Base-by-base conservation (phyloP, 257 asterid species). In the Thymus mandschuricus region DNA sequence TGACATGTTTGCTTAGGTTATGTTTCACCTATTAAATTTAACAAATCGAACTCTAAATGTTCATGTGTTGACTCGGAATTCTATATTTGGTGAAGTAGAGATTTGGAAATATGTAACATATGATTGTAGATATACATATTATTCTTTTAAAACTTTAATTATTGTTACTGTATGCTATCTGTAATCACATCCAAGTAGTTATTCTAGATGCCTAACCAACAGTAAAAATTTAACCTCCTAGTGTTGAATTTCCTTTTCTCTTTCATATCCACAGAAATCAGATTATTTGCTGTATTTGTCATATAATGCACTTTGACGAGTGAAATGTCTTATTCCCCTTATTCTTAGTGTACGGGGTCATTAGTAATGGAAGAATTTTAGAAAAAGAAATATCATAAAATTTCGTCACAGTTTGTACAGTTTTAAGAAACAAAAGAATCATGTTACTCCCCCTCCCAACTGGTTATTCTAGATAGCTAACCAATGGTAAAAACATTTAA, bases 1-100 rank as follows among this genome's bases (percentile, higher is more conserved):
- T 21, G 29, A 51, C 28, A 40, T 75, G 62, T 58, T 64, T 60
- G 33, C 45, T 48, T 50, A 11, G 10, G 33, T 48, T 64, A 63
- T 33, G 35, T 52, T 41, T 44, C 57, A n/a, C 13, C 60, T 46
- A 34, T 63, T 49, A 6, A 11, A 34, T 52, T 60, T 21, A 68
- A 5, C 15, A 41, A 44, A 27, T 12, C 30, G 52, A 55, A 52
- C 30, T 40, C 52, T 31, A 44, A 31, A 48, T 60, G 43, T 55
- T 73, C 15, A 27, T 59, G 31, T 74, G 66, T 27, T 64, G 41
- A 55, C 77, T 30, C 5, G 33, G n/a, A 30, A 43, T 38, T 43
- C 5, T 21, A 15, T 55, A 45, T 41, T 50, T 6, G 28, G 57
- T 29, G 29, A 40, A 72, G 56, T 2, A 52, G 50, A 38, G 29